Evolutionary conservation across 805 yeast species (phyloP).

Genomic region (Wickerhamiella sergipiensis): DNA sequence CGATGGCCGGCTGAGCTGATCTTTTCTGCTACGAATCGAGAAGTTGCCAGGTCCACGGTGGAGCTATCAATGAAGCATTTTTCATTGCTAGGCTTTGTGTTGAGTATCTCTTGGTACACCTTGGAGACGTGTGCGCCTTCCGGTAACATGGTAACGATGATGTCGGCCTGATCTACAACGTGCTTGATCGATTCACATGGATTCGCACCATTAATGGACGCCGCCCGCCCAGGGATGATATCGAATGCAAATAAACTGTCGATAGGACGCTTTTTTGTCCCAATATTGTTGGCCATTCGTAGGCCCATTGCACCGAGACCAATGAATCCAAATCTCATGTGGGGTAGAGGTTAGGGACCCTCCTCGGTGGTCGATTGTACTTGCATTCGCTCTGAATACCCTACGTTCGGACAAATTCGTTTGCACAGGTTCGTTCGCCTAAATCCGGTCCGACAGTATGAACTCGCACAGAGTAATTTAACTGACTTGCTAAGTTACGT

Average conservation of each 20-base stretch:
- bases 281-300: slow-evolving; percentile 39
- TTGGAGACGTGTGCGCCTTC: slow-evolving; percentile 37
- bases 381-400: too few species aligned
- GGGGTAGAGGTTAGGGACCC: neutral
- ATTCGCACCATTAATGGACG: slow-evolving; percentile 18
- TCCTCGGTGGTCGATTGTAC: neutral
- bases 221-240: slow-evolving; percentile 21
- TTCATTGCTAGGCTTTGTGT: slow-evolving; percentile 8
- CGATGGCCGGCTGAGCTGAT: slow-evolving; percentile 17
- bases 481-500: too few species aligned
- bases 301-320: slow-evolving; percentile 47
- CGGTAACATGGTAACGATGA: slow-evolving; percentile 40
- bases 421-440: too few species aligned
- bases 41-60: slow-evolving; percentile 38
- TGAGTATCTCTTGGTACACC: slow-evolving; percentile 29
- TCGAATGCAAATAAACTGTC: slow-evolving; percentile 36
- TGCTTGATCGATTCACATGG: slow-evolving; percentile 13
- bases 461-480: too few species aligned
- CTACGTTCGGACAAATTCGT: too few species aligned
- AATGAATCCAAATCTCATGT: slow-evolving; percentile 32
- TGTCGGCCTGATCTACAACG: slow-evolving; percentile 19
- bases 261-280: slow-evolving; percentile 26
- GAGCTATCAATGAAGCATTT: slow-evolving; percentile 35
- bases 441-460: too few species aligned
- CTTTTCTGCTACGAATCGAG: slow-evolving; percentile 28